Evolutionary conservation across 495 filamentous ascomycete species (phyloP).

Genomic region (Symbiotaphrina buchneri): DNA sequence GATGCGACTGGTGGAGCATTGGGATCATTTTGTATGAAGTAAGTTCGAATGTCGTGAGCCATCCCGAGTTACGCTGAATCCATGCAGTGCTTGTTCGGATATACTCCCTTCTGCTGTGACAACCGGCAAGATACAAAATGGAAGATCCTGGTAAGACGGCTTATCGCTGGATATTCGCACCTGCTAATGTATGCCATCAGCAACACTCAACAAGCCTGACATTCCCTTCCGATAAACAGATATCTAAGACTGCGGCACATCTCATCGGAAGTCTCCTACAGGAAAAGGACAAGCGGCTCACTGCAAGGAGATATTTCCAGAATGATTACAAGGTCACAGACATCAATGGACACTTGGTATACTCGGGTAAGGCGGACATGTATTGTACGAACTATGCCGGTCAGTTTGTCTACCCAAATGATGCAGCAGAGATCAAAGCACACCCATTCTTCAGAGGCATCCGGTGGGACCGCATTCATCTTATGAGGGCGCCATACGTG

Average conservation of each 20-base stretch:
- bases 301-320: conserved; percentile 40
- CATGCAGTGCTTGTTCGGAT: conserved; percentile 59
- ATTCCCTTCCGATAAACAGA: conserved; percentile 38
- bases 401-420: conserved; percentile 31
- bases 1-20: conserved; percentile 94
- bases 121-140: conserved; percentile 60
- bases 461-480: conserved; percentile 22
- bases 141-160: conserved; percentile 44
- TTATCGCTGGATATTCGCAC: not conserved
- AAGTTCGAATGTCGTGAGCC: conserved; percentile 5
- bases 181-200: conserved; percentile 12
- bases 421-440: conserved; percentile 19
- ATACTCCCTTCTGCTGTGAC: conserved; percentile 70
- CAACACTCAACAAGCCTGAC: conserved; percentile 24
- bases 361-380: not conserved
- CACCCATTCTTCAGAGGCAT: conserved; percentile 19
- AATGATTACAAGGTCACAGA: conserved; percentile 22
- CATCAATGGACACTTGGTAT: not conserved
- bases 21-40: conserved; percentile 82
- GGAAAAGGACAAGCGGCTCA: conserved; percentile 54
- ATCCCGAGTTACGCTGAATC: not conserved
- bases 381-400: not conserved
- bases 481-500: conserved; percentile 48
- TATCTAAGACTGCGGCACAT: conserved; percentile 36
- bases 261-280: conserved; percentile 56